phyloP scores from a whole-genome alignment of 768 basidiomycete species.

The Galerina marginata region DNA sequence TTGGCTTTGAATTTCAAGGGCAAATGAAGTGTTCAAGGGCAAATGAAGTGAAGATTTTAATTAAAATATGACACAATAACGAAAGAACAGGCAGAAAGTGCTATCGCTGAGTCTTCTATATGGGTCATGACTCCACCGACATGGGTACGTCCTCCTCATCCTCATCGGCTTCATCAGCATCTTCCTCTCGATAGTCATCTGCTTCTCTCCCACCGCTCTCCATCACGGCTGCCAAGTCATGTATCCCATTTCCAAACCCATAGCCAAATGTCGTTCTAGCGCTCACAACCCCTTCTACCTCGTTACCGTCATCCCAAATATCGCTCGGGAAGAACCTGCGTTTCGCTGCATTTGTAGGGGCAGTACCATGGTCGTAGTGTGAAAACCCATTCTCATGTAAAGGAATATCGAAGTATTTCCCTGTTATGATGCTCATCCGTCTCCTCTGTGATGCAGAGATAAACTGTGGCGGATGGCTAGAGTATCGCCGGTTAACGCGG shows the following conservation, averaged over 20 bases:
- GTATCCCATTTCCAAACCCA: slow-evolving; percentile 17
- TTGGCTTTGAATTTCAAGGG: no score
- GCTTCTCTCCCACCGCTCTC: slow-evolving; percentile 22
- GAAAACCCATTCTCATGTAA: slow-evolving; percentile 48
- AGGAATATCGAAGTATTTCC: slow-evolving; percentile 59
- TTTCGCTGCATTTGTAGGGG: slow-evolving; percentile 38
- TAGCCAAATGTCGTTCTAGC: slow-evolving; percentile 16
- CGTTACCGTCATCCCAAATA: slow-evolving; percentile 22
- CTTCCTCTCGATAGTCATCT: slow-evolving; percentile 17
- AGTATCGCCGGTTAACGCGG: slow-evolving; percentile 22
- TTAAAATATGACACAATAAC: neutral
- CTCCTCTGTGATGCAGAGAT: slow-evolving; percentile 43
- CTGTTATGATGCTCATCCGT: slow-evolving; percentile 74
- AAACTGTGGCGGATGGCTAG: slow-evolving; percentile 24
- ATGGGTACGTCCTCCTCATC: slow-evolving; percentile 19
- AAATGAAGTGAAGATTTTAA: no score
- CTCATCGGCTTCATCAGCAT: slow-evolving; percentile 23
- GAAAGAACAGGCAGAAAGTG: neutral
- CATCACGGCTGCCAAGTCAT: slow-evolving; percentile 24
- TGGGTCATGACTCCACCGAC: slow-evolving; percentile 21
- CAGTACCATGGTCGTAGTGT: slow-evolving; percentile 42
- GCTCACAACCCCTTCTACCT: slow-evolving; percentile 36
- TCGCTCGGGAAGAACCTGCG: slow-evolving; percentile 65
- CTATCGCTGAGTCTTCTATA: neutral
- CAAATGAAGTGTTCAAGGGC: no score